Evolutionary conservation across 2,329 filamentous ascomycete genomes (phyloP).

Genomic region (Elsinoe perseae): DNA sequence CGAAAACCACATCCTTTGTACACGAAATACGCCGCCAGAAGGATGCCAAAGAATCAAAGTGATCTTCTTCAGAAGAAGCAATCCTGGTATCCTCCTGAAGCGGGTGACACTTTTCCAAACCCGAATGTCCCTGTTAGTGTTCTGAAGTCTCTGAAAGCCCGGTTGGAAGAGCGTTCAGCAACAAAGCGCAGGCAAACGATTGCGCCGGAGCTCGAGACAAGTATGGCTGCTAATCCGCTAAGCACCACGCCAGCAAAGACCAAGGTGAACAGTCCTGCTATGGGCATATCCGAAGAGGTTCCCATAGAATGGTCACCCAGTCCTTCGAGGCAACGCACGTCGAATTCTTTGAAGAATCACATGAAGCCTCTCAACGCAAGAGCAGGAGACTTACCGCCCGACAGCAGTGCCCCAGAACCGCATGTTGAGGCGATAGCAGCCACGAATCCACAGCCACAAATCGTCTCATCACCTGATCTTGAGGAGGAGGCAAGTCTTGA

Average conservation of each 20-base stretch:
- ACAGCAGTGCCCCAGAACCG: conserved; percentile 10
- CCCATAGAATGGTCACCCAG: conserved; percentile 13
- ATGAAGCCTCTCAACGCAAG: not conserved
- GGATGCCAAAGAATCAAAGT: conserved; percentile 41
- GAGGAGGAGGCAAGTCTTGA: not conserved
- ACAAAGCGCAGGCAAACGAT: not conserved
- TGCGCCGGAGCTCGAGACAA: not conserved
- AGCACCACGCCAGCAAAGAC: too few species aligned
- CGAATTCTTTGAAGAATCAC: not conserved
- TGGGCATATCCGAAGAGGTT: not conserved
- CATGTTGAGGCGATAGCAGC: not conserved
- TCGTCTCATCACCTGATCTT: not conserved
- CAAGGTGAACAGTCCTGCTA: too few species aligned
- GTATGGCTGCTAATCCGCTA: too few species aligned
- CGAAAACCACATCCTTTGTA: conserved; percentile 10
- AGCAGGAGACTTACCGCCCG: conserved; percentile 5
- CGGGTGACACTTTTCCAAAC: conserved; percentile 30
- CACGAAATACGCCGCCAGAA: conserved; percentile 23
- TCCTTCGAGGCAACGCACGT: conserved; percentile 1
- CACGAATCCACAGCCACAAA: not conserved
- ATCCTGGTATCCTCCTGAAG: conserved; percentile 33
- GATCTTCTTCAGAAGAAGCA: conserved; percentile 40
- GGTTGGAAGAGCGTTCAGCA: not conserved
- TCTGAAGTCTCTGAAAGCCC: conserved; percentile 22
- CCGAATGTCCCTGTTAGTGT: conserved; percentile 35